These are phyloP conservation scores for Rutstroemia sp. DNA, from an alignment of 2,329 filamentous ascomycete genomes.

Conservation along the genomic window DNA sequence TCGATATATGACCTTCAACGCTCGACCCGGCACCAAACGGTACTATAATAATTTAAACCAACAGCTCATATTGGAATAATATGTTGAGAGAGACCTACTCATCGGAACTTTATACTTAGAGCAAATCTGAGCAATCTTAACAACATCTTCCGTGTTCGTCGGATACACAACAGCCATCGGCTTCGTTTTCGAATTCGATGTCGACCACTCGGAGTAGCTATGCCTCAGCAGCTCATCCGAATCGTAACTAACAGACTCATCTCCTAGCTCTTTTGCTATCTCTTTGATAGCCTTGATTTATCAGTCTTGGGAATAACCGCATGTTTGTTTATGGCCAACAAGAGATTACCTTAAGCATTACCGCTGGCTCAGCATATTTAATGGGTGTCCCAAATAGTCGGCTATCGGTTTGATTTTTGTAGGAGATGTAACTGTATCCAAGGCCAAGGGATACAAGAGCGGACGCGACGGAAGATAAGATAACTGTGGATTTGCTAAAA, in stretches of 20 bases:
- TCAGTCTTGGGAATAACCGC: background rate
- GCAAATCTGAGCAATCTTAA: conserved; percentile 59
- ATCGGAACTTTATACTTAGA: conserved; percentile 72
- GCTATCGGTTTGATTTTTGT: background rate
- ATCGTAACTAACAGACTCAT: conserved; percentile 5
- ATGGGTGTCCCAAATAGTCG: background rate
- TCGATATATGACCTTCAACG: conserved; percentile 75
- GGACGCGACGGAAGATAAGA: conserved; percentile 6
- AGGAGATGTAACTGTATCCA: background rate
- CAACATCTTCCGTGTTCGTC: conserved; percentile 52
- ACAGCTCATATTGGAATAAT: background rate
- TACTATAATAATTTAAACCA: background rate
- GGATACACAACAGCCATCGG: conserved; percentile 58
- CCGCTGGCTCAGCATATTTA: conserved; percentile 6
- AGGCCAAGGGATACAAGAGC: background rate
- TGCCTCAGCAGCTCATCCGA: conserved; percentile 52
- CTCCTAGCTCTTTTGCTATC: background rate
- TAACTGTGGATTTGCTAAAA: conserved; percentile 2
- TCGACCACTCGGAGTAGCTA: conserved; percentile 59
- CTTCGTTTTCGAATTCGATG: conserved; percentile 46
- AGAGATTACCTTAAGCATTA: conserved; percentile 5
- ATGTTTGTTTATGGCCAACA: background rate
- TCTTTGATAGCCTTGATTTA: conserved; percentile 3
- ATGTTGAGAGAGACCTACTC: conserved; percentile 39
- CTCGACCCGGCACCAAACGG: conserved; percentile 5